phyloP scores from a whole-genome alignment of 116 monocot genomes.

The Thalassia testudinum region DNA sequence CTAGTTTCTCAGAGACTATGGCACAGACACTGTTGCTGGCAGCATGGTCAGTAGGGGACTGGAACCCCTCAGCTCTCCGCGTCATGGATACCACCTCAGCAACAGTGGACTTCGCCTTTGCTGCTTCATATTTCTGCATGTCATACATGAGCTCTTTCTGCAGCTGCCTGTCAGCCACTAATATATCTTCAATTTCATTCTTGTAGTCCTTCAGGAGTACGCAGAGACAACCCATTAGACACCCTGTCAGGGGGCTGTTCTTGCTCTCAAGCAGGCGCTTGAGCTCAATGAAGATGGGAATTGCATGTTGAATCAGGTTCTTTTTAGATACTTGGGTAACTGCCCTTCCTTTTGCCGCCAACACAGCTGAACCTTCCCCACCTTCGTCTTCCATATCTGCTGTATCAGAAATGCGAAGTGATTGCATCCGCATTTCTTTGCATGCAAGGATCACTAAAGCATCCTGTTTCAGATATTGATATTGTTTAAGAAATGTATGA shows the following conservation, averaged over 20 bases:
- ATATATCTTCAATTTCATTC: constrained; percentile 86
- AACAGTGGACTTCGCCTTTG: constrained; percentile 31
- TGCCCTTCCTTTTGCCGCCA: constrained; percentile 52
- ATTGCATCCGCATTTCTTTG: constrained; percentile 84
- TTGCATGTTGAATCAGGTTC: constrained; percentile 76
- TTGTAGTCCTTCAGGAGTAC: constrained; percentile 83
- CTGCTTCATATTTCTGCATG: constrained; percentile 70
- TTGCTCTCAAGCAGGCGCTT: constrained; percentile 77
- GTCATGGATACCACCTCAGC: constrained; percentile 20
- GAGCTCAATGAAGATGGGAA: constrained; percentile 92
- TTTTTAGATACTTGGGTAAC: constrained; percentile 88
- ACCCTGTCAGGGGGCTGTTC: constrained; percentile 84
- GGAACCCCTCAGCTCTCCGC: constrained; percentile 8
- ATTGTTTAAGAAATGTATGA: too few relatives aligned
- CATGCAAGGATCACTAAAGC: constrained; percentile 64
- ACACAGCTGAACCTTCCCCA: constrained; percentile 21
- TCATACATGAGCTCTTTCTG: constrained; percentile 93
- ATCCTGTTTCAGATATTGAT: constrained; percentile 28
- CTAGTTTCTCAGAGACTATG: constrained; percentile 26
- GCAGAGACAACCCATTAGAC: constrained; percentile 76
- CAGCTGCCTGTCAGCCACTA: constrained; percentile 88
- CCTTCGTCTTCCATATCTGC: constrained; percentile 56
- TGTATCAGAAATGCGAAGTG: constrained; percentile 19
- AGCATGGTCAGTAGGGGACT: constrained; percentile 3
- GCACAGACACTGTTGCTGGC: constrained; percentile 3